Conservation (phyloP, 2,329 filamentous ascomycete species). For the Fusarium pseudocircinatum region DNA sequence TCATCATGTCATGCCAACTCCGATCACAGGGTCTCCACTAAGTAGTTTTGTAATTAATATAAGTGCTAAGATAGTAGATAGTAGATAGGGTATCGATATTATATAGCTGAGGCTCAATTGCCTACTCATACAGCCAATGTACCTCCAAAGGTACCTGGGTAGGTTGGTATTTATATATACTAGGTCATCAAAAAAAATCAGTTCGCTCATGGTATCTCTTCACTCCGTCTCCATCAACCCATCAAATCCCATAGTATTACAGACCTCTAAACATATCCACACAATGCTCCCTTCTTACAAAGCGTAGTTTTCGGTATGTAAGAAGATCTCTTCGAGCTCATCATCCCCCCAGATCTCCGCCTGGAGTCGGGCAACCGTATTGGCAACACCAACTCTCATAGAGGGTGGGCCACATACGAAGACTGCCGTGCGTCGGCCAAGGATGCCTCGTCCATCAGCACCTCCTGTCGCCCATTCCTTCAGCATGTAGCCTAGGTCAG, state of each 20-base stretch:
- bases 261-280: constrained; percentile 2
- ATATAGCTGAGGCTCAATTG: constrained; percentile 22
- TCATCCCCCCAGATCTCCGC: constrained; percentile 82
- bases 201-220: constrained; percentile 45
- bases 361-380: constrained; percentile 84
- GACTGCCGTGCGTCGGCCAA: constrained; percentile 84
- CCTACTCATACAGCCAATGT: constrained; percentile 22
- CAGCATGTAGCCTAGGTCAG: constrained; percentile 87
- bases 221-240: background rate
- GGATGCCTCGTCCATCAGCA: constrained; percentile 70
- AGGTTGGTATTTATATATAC: constrained; percentile 11
- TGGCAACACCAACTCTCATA: constrained; percentile 90
- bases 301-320: constrained; percentile 96
- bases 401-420: constrained; percentile 91
- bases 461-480: constrained; percentile 82
- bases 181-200: constrained; percentile 34
- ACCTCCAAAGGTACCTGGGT: background rate
- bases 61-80: background rate
- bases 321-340: constrained; percentile 85
- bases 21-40: background rate
- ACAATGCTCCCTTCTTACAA: constrained; percentile 58
- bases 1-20: constrained; percentile 11
- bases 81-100: constrained; percentile 22
- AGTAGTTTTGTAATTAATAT: too few species aligned
- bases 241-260: constrained; percentile 31